Conservation (phyloP, 441 rosid species). For the Erodium texanum region DNA sequence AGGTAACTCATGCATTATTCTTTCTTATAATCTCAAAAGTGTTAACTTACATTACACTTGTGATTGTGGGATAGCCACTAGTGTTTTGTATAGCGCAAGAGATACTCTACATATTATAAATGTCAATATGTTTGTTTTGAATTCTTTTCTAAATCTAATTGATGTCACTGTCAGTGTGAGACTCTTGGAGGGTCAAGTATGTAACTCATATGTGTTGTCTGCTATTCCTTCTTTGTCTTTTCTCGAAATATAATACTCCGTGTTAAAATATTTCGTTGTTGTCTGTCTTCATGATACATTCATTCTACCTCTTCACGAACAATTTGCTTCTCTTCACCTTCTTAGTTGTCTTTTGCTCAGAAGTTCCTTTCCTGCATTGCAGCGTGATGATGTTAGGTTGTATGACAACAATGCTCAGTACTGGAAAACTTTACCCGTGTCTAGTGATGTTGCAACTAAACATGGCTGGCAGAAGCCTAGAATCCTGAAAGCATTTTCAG, state of each 20-base stretch:
- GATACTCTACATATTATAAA: neutral
- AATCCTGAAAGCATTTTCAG: constrained; percentile 54
- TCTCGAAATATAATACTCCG: neutral
- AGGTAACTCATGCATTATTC: constrained; percentile 42
- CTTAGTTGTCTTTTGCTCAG: constrained; percentile 23
- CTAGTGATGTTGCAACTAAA: constrained; percentile 40
- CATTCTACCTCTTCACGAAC: neutral
- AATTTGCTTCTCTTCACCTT: constrained; percentile 19
- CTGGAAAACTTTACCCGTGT: constrained; percentile 43
- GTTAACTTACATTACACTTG: constrained; percentile 5
- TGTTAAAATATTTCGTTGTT: neutral
- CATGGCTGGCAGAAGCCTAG: constrained; percentile 48
- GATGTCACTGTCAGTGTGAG: neutral
- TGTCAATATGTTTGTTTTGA: neutral
- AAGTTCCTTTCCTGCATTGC: constrained; percentile 31
- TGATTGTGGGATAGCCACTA: neutral
- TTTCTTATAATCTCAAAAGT: neutral
- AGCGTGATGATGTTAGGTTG: constrained; percentile 70
- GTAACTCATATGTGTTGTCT: neutral
- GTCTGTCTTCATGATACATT: constrained; percentile 1
- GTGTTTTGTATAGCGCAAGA: neutral
- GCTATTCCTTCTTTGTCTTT: neutral
- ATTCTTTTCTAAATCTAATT: neutral
- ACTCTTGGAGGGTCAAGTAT: neutral
- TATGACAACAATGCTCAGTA: constrained; percentile 43